Base-by-base conservation (phyloP, 2,329 filamentous ascomycete genomes). In the Neonectria neomacrospora region DNA sequence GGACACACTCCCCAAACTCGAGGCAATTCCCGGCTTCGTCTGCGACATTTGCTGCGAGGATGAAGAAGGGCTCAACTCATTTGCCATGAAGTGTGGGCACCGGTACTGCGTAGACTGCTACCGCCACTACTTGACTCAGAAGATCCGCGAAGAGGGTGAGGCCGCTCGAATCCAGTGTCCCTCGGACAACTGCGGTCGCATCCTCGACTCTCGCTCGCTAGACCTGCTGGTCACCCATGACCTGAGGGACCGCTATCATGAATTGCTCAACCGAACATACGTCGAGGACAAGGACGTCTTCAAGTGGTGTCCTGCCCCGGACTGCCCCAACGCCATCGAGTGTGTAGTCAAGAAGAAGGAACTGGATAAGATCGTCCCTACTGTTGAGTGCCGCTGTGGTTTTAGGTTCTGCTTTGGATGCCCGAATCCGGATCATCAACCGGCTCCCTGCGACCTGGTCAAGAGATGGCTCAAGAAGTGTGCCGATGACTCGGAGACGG, bases 1-100 rank as follows among this genome's bases (percentile, higher is more conserved):
- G n/a, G 80, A 81, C 2, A 81, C 81, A 11, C 83, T 86, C 11
- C 91, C 92, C 2, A 90, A 87, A 73, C 85, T 96, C 3, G 87
- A 94, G 75, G 81, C 84, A 16, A 81, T 95, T 18, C 84, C 88
- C 14, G 93, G 90, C 9, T 99, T 99, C 77, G 84, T 87, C 72
- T 99, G 96, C 80, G 94, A 97, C 65, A 99, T 99, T 68, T 99
- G 96, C 81, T 98, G 92, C 78, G 94, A 98, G 74, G 96, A 99
- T 68, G 91, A 87, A 20, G 84, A 88, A 0, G 89, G 87, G 1
- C 80, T 97, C 20, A 78, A 92, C 76, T 94, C 92, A 2, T 98
- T 97, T 79, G 93, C 95, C 26, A 93, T 99, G 87, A 97, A 93
- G 75, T 99, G 96, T 77, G 93, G 90, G 1, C 96, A 99, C 78